These are phyloP conservation scores for Chrysoporthe puriensis DNA, from an alignment of 2,329 filamentous ascomycete species.

Conservation along the genomic window DNA sequence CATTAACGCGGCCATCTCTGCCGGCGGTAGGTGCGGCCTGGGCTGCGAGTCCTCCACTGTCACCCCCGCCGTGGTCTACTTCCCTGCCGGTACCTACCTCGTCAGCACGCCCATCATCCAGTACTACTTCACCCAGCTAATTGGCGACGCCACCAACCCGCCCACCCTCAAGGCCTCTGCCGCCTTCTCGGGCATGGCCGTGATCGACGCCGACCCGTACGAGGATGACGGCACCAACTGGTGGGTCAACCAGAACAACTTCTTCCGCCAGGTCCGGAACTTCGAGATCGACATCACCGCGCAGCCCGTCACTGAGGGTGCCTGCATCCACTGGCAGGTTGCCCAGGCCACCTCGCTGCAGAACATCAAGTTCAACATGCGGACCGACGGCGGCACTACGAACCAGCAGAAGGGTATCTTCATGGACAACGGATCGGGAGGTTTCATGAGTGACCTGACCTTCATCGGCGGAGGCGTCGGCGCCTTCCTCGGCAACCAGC, in stretches of 20 bases:
- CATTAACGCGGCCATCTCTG: slow-evolving; percentile 81
- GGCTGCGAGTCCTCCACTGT: slow-evolving; percentile 83
- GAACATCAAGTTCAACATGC: slow-evolving; percentile 83
- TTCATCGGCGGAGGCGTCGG: slow-evolving; percentile 84
- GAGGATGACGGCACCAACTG: slow-evolving; percentile 68
- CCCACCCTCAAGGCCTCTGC: slow-evolving; percentile 77
- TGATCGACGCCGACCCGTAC: slow-evolving; percentile 90
- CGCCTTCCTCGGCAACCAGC: slow-evolving; percentile 82
- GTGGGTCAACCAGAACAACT: slow-evolving; percentile 83
- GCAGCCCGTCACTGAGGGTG: slow-evolving; percentile 62
- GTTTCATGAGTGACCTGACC: slow-evolving; percentile 80
- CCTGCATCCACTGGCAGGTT: slow-evolving; percentile 84
- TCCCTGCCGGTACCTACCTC: slow-evolving; percentile 84
- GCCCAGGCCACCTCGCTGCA: slow-evolving; percentile 81
- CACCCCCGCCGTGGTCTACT: slow-evolving; percentile 88
- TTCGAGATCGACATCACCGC: slow-evolving; percentile 76
- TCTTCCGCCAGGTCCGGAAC: slow-evolving; percentile 82
- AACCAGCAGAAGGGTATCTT: slow-evolving; percentile 79
- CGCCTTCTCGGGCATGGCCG: slow-evolving; percentile 79
- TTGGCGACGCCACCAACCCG: slow-evolving; percentile 75
- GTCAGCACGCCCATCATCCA: slow-evolving; percentile 80
- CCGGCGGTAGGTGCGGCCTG: slow-evolving; percentile 77
- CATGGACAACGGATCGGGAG: slow-evolving; percentile 84
- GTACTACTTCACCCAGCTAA: slow-evolving; percentile 91
- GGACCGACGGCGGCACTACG: slow-evolving; percentile 61